phyloP scores from a whole-genome alignment of 352 stramenopile species.

The Phytophthora pluvialis region DNA sequence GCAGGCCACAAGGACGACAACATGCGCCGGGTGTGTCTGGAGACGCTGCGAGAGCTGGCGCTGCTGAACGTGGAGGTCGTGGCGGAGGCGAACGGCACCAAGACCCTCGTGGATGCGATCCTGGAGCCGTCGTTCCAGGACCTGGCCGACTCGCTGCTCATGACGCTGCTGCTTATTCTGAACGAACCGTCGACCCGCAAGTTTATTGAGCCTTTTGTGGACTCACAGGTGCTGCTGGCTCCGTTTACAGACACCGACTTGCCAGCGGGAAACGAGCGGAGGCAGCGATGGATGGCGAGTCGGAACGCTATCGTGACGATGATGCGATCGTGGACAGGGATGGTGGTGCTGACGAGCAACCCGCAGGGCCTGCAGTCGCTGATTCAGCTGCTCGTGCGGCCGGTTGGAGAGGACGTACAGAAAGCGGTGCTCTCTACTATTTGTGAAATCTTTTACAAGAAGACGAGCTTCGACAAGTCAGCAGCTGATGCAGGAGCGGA shows the following conservation, averaged over 20 bases:
- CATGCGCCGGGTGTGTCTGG: conserved; percentile 84
- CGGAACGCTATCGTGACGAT: conserved; percentile 90
- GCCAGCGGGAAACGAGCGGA: conserved; percentile 80
- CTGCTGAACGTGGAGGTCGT: conserved; percentile 86
- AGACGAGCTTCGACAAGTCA: conserved; percentile 80
- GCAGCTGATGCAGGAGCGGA: conserved; percentile 43
- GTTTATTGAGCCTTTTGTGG: conserved; percentile 89
- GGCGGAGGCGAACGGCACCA: conserved; percentile 83
- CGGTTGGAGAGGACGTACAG: conserved; percentile 89
- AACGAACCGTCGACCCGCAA: conserved; percentile 86
- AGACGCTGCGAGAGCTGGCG: conserved; percentile 84
- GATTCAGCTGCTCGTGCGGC: conserved; percentile 86
- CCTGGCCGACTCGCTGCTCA: conserved; percentile 80
- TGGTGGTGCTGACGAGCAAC: conserved; percentile 88
- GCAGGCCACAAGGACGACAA: conserved; percentile 91
- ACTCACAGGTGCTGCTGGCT: conserved; percentile 85
- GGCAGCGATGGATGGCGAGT: conserved; percentile 90
- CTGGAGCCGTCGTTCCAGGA: conserved; percentile 90
- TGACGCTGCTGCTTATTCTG: conserved; percentile 87
- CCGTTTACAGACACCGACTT: conserved; percentile 91
- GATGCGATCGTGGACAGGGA: conserved; percentile 92
- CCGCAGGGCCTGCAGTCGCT: conserved; percentile 87
- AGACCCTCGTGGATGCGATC: conserved; percentile 87
- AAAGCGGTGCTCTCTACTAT: conserved; percentile 89
- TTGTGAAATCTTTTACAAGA: conserved; percentile 92